Evolutionary conservation across 2,329 filamentous ascomycete species (phyloP).

Genomic region (Trichoderma koningii): DNA sequence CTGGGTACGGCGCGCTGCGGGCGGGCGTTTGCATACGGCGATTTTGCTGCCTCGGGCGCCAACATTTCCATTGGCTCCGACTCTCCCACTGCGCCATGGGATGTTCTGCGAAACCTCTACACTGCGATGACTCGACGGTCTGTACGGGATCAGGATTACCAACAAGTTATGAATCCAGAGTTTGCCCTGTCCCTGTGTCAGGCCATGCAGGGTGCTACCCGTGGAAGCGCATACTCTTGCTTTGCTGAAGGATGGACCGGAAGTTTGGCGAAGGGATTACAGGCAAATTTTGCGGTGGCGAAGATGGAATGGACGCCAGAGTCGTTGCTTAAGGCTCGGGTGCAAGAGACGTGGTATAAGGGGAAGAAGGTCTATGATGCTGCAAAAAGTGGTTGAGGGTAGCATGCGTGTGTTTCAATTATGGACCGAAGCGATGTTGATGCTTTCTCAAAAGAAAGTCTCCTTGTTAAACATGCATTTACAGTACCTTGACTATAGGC

Average conservation of each 20-base stretch:
- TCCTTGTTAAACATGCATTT: too few relatives aligned
- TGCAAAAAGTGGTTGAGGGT: not conserved
- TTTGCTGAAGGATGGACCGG: slow-evolving; percentile 18
- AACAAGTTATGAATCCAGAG: not conserved
- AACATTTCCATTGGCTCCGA: slow-evolving; percentile 13
- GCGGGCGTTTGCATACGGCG: slow-evolving; percentile 16
- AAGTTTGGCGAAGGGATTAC: slow-evolving; percentile 7
- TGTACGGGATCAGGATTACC: not conserved
- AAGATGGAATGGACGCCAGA: slow-evolving; percentile 19
- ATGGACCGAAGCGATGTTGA: not conserved
- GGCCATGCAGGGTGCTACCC: slow-evolving; percentile 15
- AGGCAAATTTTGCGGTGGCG: slow-evolving; percentile 1
- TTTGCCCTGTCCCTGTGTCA: slow-evolving; percentile 17
- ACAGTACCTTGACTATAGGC: too few relatives aligned
- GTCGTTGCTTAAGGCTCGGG: slow-evolving; percentile 8
- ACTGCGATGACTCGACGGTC: slow-evolving; percentile 20
- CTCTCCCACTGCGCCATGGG: slow-evolving; percentile 17
- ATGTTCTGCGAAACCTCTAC: slow-evolving; percentile 17
- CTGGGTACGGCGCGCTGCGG: slow-evolving; percentile 9
- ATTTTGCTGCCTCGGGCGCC: slow-evolving; percentile 13
- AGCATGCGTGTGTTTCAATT: not conserved
- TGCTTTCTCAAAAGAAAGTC: too few relatives aligned
- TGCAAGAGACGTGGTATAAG: slow-evolving; percentile 12
- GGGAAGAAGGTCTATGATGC: slow-evolving; percentile 18
- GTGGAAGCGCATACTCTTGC: slow-evolving; percentile 17